Conservation (phyloP, 1,139 yeast species). For the Pichia terricola region DNA sequence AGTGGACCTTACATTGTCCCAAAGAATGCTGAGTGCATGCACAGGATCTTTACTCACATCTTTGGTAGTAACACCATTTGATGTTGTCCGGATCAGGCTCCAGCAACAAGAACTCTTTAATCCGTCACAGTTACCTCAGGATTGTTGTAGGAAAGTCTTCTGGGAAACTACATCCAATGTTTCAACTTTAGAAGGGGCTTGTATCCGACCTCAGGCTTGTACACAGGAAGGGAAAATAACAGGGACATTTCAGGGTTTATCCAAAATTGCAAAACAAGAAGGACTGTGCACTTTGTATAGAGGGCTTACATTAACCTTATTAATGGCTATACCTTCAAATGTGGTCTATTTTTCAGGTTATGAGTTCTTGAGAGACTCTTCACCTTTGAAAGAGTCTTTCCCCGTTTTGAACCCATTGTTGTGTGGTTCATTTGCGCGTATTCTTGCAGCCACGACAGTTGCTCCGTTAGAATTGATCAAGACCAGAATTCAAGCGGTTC, state of each 20-base stretch:
- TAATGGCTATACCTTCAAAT: slow-evolving; percentile 91
- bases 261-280: slow-evolving; percentile 56
- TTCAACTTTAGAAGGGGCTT: slow-evolving; percentile 19
- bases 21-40: slow-evolving; percentile 84
- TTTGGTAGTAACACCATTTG: slow-evolving; percentile 82
- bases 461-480: slow-evolving; percentile 84
- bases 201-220: slow-evolving; percentile 18
- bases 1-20: slow-evolving; percentile 36
- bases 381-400: slow-evolving; percentile 42
- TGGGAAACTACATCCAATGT: slow-evolving; percentile 25
- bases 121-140: slow-evolving; percentile 28
- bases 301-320: slow-evolving; percentile 70
- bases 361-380: slow-evolving; percentile 69
- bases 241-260: slow-evolving; percentile 67
- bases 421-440: slow-evolving; percentile 82
- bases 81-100: slow-evolving; percentile 80
- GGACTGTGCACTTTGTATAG: slow-evolving; percentile 80
- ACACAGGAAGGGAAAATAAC: slow-evolving; percentile 21
- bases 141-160: slow-evolving; percentile 29
- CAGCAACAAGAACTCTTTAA: slow-evolving; percentile 73
- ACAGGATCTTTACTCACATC: slow-evolving; percentile 88
- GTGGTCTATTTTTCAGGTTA: slow-evolving; percentile 92
- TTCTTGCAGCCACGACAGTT: slow-evolving; percentile 72
- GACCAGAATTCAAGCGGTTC: slow-evolving; percentile 83
- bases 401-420: slow-evolving; percentile 59